These are phyloP conservation scores for Phialocephala sp. DNA, from an alignment of 2,329 filamentous ascomycete species.

Conservation along the genomic window DNA sequence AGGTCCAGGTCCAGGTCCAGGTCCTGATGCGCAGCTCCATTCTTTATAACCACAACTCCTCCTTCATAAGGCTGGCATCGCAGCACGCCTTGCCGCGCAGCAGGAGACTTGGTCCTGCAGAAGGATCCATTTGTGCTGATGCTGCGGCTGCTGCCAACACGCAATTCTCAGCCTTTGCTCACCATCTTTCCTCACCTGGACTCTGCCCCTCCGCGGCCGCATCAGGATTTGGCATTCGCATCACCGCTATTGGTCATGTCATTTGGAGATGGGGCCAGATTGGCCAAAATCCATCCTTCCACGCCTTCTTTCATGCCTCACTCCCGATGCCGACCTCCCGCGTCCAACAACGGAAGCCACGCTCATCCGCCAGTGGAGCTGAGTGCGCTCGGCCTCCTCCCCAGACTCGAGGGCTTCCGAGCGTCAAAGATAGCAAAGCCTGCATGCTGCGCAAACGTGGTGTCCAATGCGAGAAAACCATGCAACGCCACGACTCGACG, in stretches of 20 bases:
- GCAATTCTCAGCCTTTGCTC: conserved; percentile 10
- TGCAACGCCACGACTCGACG: not conserved
- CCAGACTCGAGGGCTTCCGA: not conserved
- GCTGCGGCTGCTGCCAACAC: conserved; percentile 7
- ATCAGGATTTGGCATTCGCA: not conserved
- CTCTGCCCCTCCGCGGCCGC: conserved; percentile 3
- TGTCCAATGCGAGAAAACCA: not conserved
- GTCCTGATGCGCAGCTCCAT: conserved; percentile 1
- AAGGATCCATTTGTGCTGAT: conserved; percentile 5
- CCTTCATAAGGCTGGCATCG: not conserved
- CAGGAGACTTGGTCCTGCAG: conserved; percentile 6
- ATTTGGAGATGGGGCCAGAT: not conserved
- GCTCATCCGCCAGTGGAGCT: conserved; percentile 10
- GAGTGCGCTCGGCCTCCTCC: not conserved
- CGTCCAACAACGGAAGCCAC: conserved; percentile 6
- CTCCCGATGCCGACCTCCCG: not conserved
- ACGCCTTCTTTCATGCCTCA: no score
- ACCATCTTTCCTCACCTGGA: not conserved
- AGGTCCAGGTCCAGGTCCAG: not conserved
- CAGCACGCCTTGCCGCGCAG: not conserved
- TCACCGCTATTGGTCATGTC: not conserved
- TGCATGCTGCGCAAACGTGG: conserved; percentile 6
- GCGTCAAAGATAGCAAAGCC: conserved; percentile 1
- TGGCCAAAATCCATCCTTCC: not conserved
- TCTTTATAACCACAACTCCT: conserved; percentile 1